A percentile compares a stretch with the other conserved stretches of the same genome.
Evolutionary conservation across 2,329 filamentous ascomycete genomes (phyloP).

Genomic region (Talaromyces atroroseus): DNA sequence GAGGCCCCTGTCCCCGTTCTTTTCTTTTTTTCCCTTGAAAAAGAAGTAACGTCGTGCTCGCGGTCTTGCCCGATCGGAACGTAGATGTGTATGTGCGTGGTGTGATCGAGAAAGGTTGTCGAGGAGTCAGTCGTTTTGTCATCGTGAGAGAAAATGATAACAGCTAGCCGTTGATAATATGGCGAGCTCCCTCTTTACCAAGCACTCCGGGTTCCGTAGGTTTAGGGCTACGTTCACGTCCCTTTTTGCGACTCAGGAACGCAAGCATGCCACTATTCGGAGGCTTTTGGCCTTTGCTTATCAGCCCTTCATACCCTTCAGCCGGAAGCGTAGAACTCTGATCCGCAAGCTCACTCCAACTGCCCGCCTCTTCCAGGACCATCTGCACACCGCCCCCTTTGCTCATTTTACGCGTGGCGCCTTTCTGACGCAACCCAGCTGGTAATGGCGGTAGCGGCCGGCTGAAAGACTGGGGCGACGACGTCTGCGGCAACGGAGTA

Average conservation of each 20-base stretch:
- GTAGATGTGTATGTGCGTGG: neutral
- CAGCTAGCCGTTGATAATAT: constrained; percentile 56
- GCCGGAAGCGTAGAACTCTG: constrained; percentile 70
- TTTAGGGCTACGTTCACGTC: constrained; percentile 85
- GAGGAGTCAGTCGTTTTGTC: neutral
- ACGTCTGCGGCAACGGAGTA: constrained; percentile 21
- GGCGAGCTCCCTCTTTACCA: constrained; percentile 88
- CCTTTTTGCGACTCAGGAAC: constrained; percentile 84
- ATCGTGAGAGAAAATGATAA: neutral
- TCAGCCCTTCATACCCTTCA: constrained; percentile 50
- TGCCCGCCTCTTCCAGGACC: constrained; percentile 80
- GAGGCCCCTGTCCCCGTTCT: neutral
- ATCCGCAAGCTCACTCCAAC: constrained; percentile 85
- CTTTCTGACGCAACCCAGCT: constrained; percentile 45
- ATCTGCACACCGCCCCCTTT: constrained; percentile 83
- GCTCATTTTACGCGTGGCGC: constrained; percentile 65
- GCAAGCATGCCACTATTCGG: constrained; percentile 73
- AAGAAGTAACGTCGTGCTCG: neutral
- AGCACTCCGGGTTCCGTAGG: constrained; percentile 88
- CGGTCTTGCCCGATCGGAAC: neutral
- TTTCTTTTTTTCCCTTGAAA: neutral
- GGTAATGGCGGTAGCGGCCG: constrained; percentile 31
- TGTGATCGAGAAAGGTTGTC: neutral
- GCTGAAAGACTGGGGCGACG: constrained; percentile 31
- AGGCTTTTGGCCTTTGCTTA: constrained; percentile 41